phyloP scores from a whole-genome alignment of 768 basidiomycete species.

The Lanmaoa rubissima region DNA sequence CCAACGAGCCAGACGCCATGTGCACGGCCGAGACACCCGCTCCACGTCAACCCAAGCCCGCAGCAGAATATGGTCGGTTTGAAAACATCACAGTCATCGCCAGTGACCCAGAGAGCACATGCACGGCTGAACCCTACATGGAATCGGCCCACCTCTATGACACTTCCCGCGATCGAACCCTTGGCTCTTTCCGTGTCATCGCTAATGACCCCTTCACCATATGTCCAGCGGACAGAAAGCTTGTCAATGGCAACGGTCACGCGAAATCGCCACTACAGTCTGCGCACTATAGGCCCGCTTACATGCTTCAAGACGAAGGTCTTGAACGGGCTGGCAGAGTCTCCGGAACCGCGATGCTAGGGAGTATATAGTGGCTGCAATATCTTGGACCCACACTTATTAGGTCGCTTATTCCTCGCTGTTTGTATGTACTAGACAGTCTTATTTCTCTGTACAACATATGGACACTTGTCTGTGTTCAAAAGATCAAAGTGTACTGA shows the following conservation, averaged over 20 bases:
- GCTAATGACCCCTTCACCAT: constrained; percentile 21
- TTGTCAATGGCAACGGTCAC: not conserved
- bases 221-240: constrained; percentile 16
- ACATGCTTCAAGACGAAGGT: constrained; percentile 71
- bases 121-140: constrained; percentile 13
- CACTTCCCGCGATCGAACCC: not conserved
- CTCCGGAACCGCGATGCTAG: constrained; percentile 18
- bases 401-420: not conserved
- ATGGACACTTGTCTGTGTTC: too few species aligned
- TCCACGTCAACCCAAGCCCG: not conserved
- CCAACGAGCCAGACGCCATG: constrained; percentile 16
- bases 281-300: constrained; percentile 68
- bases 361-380: constrained; percentile 1
- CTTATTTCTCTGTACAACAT: too few species aligned
- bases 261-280: constrained; percentile 1
- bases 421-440: not conserved
- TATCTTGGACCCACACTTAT: not conserved
- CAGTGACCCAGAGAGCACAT: constrained; percentile 17
- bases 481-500: too few species aligned
- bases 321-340: constrained; percentile 73
- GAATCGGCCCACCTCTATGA: not conserved
- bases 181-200: constrained; percentile 18
- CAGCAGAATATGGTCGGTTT: not conserved
- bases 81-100: constrained; percentile 18
- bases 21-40: constrained; percentile 14